Conservation (phyloP, 306 rosid species). For the Fagus sylvatica region DNA sequence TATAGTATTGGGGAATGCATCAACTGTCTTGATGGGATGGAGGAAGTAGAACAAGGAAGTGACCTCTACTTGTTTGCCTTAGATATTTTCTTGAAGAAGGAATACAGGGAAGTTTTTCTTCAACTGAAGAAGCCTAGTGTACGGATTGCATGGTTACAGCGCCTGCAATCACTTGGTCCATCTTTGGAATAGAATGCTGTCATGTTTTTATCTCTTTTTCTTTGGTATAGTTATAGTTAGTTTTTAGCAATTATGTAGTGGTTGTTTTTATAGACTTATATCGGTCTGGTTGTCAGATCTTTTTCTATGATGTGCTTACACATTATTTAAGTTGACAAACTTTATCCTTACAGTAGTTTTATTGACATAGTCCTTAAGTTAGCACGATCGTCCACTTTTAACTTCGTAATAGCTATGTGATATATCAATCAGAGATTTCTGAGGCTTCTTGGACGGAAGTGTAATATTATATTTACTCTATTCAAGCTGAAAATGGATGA, state of each 20-base stretch:
- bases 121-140: conserved; percentile 60
- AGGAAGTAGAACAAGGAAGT: conserved; percentile 67
- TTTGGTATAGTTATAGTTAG: conserved; percentile 19
- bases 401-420: too few relatives aligned
- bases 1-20: conserved; percentile 74
- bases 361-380: too few relatives aligned
- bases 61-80: conserved; percentile 72
- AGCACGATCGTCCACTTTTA: too few relatives aligned
- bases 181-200: conserved; percentile 32
- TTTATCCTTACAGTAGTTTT: too few relatives aligned
- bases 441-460: too few relatives aligned
- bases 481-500: too few relatives aligned
- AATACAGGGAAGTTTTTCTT: conserved; percentile 72
- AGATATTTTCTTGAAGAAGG: conserved; percentile 71
- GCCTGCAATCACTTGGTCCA: conserved; percentile 51
- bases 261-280: too few relatives aligned
- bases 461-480: too few relatives aligned
- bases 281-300: too few relatives aligned
- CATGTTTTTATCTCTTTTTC: background rate
- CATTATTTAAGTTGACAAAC: too few relatives aligned
- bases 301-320: too few relatives aligned
- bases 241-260: background rate
- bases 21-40: conserved; percentile 63
- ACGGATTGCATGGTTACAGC: conserved; percentile 70
- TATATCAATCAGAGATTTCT: too few relatives aligned